Base-by-base conservation (phyloP, 169 alveolate species). In the Pseudocohnilembus persalinus region DNA sequence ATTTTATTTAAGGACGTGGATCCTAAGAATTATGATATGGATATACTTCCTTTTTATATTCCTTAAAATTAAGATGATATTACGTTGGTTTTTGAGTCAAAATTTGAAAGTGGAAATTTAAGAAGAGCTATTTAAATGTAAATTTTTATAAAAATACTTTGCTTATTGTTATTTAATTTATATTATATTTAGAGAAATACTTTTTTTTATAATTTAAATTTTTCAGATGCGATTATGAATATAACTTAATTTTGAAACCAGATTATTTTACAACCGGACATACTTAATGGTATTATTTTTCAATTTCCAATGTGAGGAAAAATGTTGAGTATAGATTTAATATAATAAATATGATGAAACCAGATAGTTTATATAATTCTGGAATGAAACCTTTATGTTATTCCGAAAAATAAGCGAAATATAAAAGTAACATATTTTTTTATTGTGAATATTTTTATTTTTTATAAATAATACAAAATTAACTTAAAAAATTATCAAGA, bases 51-150 rank as follows among this genome's bases (percentile, higher is more conserved):
- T 0, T 94, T 77, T 77, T 96, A 96, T 90, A 88, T 91, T 16
- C 95, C 94, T 31, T 82, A 89, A 86, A 74, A 92, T 35, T 73
- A 85, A 76, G 95, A 93, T 30, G 98, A 96, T 88, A 78, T 78
- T 28, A 95, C 98, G 28, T 88, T 97, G 65, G 94, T 94, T n/a
- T 97, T 97, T 88, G 99, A 97, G 89, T 88, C 96, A 64, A 90
- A 97, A 75, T 97, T 97, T 85, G 99, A 97, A 90, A 93, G 97
- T 29, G 99, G 98, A n/a, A 97, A 97, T 88, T 85, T 97, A 73
- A 90, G 96, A 78, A 92, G 98, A 76, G 99, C 98, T 1, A 92
- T 96, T 64, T 74, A 93, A 80, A 95, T 95, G 68, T 95, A 94
- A 33, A 24, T 26, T 31, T 34, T 26, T 29, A 73, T 85, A 85